Conservation (phyloP, 2,329 filamentous ascomycete species). For the Hymenoscyphus salicellus region DNA sequence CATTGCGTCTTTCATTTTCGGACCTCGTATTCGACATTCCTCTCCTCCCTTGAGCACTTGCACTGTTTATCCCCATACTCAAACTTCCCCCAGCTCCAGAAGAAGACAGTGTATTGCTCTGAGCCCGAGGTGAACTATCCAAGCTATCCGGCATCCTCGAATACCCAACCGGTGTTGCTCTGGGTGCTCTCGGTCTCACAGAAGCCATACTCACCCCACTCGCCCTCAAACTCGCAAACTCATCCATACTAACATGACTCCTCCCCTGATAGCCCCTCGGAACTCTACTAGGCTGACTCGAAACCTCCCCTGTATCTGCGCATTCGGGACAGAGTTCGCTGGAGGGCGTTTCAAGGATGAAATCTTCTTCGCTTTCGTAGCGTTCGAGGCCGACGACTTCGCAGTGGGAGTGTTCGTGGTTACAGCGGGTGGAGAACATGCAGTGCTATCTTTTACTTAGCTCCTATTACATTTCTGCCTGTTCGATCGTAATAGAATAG, state of each 20-base stretch:
- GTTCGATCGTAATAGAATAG: too few relatives aligned
- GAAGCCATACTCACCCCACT: not conserved
- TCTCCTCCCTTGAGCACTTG: too few relatives aligned
- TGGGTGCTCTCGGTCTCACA: too few relatives aligned
- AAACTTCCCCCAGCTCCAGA: too few relatives aligned
- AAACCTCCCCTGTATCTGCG: not conserved
- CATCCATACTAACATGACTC: not conserved
- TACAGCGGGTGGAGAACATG: not conserved
- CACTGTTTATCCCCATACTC: too few relatives aligned
- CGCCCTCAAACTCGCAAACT: not conserved
- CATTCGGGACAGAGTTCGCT: not conserved
- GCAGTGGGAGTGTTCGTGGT: not conserved
- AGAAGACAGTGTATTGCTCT: too few relatives aligned
- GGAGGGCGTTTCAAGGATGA: not conserved
- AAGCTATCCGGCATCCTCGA: too few relatives aligned
- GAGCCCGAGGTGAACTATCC: too few relatives aligned
- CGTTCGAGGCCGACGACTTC: not conserved
- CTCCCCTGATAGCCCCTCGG: not conserved
- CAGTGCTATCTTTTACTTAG: not conserved
- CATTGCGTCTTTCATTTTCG: too few relatives aligned
- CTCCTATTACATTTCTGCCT: not conserved
- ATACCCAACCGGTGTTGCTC: too few relatives aligned
- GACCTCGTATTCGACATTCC: too few relatives aligned
- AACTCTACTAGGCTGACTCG: not conserved
- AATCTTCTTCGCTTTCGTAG: constrained; percentile 4